Evolutionary conservation across 2,329 filamentous ascomycete species (phyloP), one percentile per base, ranked within the genome.

Genomic region (Fusarium sp.): DNA sequence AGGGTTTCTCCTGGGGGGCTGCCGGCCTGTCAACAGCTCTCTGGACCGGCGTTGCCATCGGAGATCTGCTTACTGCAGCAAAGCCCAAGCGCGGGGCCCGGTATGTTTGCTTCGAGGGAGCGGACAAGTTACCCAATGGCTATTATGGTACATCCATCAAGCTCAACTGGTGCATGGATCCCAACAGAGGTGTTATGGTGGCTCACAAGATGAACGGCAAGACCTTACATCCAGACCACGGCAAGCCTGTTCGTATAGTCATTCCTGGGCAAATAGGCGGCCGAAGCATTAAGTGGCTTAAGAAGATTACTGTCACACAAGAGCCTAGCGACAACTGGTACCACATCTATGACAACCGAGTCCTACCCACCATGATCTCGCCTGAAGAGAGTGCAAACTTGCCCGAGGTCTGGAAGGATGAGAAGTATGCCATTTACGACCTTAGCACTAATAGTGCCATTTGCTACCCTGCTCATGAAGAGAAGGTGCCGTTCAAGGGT

Each of bases 191-290:
- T 12, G 93, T 98, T 78, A 92, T 98, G 90, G 86, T 98, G 18
- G 93, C 95, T 6, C 92, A 97, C 81, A 92, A 90, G 79, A 97
- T 98, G 94, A 98, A 98, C 73, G 95, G 95, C 51, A 93, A 95
- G 78, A 84, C 87, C 66, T 87, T 98, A 10, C 87, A 89, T 52
- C 94, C 94, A 1, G 95, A 98, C 79, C 95, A 98, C 77, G 95
- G 95, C 24, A 93, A 93, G 74, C 95, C 95, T 2, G 83, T 98
- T 47, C 88, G 95, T 70, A 91, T 92, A 12, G 91, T 98, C 13
- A 93, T 98, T 8, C 95, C 95, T 0, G 95, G 95, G 0, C 94
- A 97, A 81, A 98, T 98, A 70, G 95, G 95, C 39, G 95, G 95
- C 2, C 89, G 95, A 72, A 97, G 94, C 80, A 95, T 98, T 38